Percentiles rank a stretch among this genome's conserved stretches.
phyloP scores from a whole-genome alignment of 2,329 filamentous ascomycete species.

The Fusarium virguliforme region DNA sequence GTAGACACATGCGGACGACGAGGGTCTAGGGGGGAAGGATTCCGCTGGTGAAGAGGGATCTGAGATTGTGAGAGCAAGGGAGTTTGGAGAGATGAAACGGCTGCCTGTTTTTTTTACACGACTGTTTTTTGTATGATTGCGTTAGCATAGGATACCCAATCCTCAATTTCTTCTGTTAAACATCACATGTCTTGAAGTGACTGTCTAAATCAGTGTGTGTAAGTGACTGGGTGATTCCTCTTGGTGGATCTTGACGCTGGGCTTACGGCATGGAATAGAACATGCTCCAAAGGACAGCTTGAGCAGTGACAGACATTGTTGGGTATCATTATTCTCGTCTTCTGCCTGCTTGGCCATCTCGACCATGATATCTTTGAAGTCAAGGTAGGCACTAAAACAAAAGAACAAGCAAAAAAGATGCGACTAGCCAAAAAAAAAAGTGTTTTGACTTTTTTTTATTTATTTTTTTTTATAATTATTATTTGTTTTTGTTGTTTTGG shows the following conservation, averaged over 20 bases:
- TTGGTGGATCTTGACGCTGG: not conserved
- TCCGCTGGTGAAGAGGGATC: not conserved
- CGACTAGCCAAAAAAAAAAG: too few species aligned
- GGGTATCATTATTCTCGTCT: conserved; percentile 32
- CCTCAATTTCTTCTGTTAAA: conserved; percentile 31
- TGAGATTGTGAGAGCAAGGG: conserved; percentile 3
- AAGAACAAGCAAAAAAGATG: too few species aligned
- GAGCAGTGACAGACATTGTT: not conserved
- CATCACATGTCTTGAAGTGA: not conserved
- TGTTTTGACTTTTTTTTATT: too few species aligned
- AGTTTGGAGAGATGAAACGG: conserved; percentile 31
- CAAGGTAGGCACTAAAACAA: too few species aligned
- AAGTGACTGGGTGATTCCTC: too few species aligned
- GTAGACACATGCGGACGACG: conserved; percentile 37
- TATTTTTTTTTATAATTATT: too few species aligned
- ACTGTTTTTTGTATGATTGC: conserved; percentile 27
- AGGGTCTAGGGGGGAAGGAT: conserved; percentile 30
- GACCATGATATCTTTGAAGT: too few species aligned
- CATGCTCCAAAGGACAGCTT: not conserved
- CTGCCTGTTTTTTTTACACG: conserved; percentile 17
- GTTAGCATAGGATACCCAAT: conserved; percentile 52
- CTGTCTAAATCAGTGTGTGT: too few species aligned
- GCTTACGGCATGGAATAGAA: not conserved
- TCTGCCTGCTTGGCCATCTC: too few species aligned
- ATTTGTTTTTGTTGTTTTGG: too few species aligned